phyloP scores from a whole-genome alignment of 371 early-diverging fungal species.

The Haplosporangium sp. region DNA sequence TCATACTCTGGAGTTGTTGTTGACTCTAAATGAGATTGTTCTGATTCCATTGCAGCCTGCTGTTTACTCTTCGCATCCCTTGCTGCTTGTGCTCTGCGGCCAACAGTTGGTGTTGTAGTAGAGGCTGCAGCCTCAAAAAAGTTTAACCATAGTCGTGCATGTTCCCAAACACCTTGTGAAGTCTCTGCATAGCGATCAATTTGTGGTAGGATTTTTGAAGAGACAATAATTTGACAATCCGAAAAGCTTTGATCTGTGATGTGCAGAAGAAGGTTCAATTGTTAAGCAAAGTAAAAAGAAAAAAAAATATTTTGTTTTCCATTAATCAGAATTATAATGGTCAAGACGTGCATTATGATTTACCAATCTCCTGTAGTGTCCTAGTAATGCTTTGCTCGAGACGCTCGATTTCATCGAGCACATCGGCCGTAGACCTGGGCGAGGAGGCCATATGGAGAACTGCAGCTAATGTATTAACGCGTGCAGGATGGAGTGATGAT shows the following conservation, averaged over 20 bases:
- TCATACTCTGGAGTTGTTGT: not conserved
- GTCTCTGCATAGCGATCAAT: slow-evolving; percentile 62
- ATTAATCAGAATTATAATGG: too few species aligned
- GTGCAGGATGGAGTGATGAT: slow-evolving; percentile 1
- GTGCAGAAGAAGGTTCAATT: not conserved
- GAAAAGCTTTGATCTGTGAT: slow-evolving; percentile 66
- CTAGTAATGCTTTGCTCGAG: slow-evolving; percentile 67
- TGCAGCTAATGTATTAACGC: not conserved
- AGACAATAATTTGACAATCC: slow-evolving; percentile 61
- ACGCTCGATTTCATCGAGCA: slow-evolving; percentile 53
- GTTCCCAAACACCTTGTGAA: slow-evolving; percentile 57
- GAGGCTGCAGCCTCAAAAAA: slow-evolving; percentile 41
- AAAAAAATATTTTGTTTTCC: too few species aligned
- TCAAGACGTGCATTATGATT: not conserved
- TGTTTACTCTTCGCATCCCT: slow-evolving; percentile 12
- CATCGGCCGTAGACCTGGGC: slow-evolving; percentile 33
- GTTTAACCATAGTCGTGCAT: slow-evolving; percentile 37
- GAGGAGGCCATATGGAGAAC: slow-evolving; percentile 11
- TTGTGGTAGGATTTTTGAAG: slow-evolving; percentile 60
- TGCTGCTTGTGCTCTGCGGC: slow-evolving; percentile 17
- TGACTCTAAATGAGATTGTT: slow-evolving; percentile 1
- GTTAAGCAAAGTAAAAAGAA: not conserved
- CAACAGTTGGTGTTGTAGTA: slow-evolving; percentile 4
- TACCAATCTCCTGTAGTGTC: slow-evolving; percentile 63
- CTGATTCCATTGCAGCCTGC: not conserved